Base-by-base conservation (phyloP, 106 monocot genomes). In the Vanilla planifolia region DNA sequence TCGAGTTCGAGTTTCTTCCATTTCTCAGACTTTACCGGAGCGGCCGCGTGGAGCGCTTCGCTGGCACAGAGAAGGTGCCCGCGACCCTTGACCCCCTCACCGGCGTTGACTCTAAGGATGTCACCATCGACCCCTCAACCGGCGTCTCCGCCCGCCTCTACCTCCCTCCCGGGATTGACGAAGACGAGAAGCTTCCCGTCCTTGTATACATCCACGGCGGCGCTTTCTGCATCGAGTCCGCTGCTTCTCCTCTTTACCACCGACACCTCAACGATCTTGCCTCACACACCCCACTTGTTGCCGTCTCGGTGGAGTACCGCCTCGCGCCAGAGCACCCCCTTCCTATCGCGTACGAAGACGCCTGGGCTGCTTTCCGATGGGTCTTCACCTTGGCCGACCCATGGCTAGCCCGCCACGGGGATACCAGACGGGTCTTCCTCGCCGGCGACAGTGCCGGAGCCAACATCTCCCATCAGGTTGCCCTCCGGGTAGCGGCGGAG, bases 341-440 rank as follows among this genome's bases (percentile, higher is more conserved):
- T 52, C 74, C 74, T 9, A 67, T 61, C 29, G 43, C 67, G 13
- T 67, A 74, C 55, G 74, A 74, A 19, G 74, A 74, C 51, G 59
- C 22, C 57, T 57, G 57, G 57, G 57, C 22, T 1, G 57, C 57
- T 13, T 15, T 35, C 57, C 57, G 6, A 11, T 57, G 33, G 57
- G 29, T 20, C 10, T 16, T 15, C 57, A 27, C 43, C 44, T 1
- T 4, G 6, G 25, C 43, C 22, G 60, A 60, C 37, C 17, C 13
- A 21, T 60, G 60, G 60, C 36, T 60, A 8, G 6, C 19, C 39
- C 17, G 13, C 2, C 40, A 39, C 60, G 60, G 39, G 4, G 60
- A 60, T 39, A 17, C 9, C 21, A n/a, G 20, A 22, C 28, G 37
- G 37, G 10, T 40, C 30, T 60, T 60, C 39, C 41, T 42, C 6